phyloP scores from a whole-genome alignment of 768 basidiomycete genomes.

The Calocybe cyanea region DNA sequence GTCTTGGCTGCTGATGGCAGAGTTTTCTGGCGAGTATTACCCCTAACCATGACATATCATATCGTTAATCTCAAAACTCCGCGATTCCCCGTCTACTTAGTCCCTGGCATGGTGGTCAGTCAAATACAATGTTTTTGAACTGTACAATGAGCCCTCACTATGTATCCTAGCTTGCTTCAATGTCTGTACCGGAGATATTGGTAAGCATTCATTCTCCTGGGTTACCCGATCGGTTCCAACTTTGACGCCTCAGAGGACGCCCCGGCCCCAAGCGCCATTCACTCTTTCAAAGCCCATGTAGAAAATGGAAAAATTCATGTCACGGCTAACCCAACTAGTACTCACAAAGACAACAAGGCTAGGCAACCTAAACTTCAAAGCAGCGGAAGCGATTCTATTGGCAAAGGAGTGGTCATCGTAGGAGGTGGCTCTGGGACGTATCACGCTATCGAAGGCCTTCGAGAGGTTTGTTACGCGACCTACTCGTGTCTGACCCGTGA shows the following conservation, averaged over 20 bases:
- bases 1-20: slow-evolving; percentile 75
- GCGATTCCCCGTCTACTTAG: slow-evolving; percentile 29
- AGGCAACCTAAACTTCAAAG: slow-evolving; percentile 56
- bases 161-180: slow-evolving; percentile 73
- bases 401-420: slow-evolving; percentile 73
- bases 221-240: slow-evolving; percentile 10
- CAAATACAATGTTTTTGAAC: neutral
- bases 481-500: neutral
- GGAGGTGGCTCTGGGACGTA: slow-evolving; percentile 84
- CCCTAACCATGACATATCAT: neutral
- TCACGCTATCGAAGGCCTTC: slow-evolving; percentile 73
- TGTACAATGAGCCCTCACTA: neutral
- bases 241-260: slow-evolving; percentile 64
- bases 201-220: too few relatives aligned
- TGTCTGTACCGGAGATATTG: slow-evolving; percentile 78
- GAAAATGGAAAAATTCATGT: slow-evolving; percentile 75
- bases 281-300: slow-evolving; percentile 69
- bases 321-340: slow-evolving; percentile 60
- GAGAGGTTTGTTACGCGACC: slow-evolving; percentile 52
- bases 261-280: slow-evolving; percentile 76
- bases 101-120: slow-evolving; percentile 82
- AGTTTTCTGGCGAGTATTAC: slow-evolving; percentile 62
- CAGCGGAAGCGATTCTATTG: slow-evolving; percentile 39
- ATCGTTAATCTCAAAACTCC: neutral
- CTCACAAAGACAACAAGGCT: slow-evolving; percentile 62